Percentiles rank a stretch among this genome's conserved stretches.
Conservation (phyloP, 306 rosid genomes). For the Abrus pulchellus region DNA sequence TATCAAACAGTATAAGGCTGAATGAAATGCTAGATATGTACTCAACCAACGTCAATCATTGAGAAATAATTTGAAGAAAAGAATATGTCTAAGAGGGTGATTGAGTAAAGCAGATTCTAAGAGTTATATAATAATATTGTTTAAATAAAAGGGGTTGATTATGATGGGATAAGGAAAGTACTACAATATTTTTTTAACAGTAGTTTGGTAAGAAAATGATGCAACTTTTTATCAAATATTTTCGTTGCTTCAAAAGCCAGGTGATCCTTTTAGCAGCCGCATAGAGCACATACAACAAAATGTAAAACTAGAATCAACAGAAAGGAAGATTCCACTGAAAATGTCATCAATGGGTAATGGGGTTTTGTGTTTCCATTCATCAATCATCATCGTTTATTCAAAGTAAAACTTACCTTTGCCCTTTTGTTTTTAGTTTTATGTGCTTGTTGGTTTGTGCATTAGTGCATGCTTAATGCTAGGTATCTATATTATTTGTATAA, state of each 20-base stretch:
- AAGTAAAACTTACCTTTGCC: conserved; percentile 28
- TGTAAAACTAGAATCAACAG: conserved; percentile 34
- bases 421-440: conserved; percentile 29
- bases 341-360: conserved; percentile 6
- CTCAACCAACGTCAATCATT: conserved; percentile 46
- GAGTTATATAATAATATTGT: conserved; percentile 38
- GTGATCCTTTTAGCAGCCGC: conserved; percentile 26
- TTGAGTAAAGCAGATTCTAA: conserved; percentile 51
- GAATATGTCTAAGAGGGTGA: conserved; percentile 43
- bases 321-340: conserved; percentile 40
- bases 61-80: conserved; percentile 49
- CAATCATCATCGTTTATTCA: neutral
- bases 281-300: conserved; percentile 13
- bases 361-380: neutral
- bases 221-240: conserved; percentile 38
- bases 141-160: conserved; percentile 52
- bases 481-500: neutral
- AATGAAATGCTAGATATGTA: conserved; percentile 26
- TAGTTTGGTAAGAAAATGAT: conserved; percentile 44
- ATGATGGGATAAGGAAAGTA: conserved; percentile 38
- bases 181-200: neutral
- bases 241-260: conserved; percentile 47
- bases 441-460: conserved; percentile 36
- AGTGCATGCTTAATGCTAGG: conserved; percentile 10
- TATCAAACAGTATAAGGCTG: conserved; percentile 15